phyloP scores from a whole-genome alignment of 495 filamentous ascomycete genomes.

The Margaritispora aquatica region DNA sequence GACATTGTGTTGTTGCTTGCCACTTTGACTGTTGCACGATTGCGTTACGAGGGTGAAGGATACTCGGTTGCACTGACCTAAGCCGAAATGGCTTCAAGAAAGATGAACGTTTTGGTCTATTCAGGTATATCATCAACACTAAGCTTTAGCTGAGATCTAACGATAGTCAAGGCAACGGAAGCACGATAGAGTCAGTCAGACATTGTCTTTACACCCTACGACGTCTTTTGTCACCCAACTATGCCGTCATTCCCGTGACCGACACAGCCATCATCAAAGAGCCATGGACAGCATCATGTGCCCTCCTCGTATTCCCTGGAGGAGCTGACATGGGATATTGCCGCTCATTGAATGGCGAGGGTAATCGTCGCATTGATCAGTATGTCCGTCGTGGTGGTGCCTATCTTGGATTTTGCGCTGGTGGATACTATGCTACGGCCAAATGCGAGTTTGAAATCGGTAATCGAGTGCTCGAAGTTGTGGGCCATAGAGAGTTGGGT shows the following conservation, averaged over 20 bases:
- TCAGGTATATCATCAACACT: conserved; percentile 47
- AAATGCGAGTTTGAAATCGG: conserved; percentile 90
- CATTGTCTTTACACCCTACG: conserved; percentile 86
- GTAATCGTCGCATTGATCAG: conserved; percentile 75
- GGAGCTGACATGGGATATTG: conserved; percentile 95
- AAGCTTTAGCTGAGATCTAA: background rate
- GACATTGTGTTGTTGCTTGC: conserved; percentile 35
- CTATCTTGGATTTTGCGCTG: conserved; percentile 91
- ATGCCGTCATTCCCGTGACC: conserved; percentile 83
- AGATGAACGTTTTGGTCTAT: conserved; percentile 84
- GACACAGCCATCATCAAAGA: conserved; percentile 78
- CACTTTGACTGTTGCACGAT: conserved; percentile 2
- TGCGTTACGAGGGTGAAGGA: background rate
- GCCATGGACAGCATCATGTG: conserved; percentile 84
- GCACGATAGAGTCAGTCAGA: conserved; percentile 79
- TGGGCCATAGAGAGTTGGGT: conserved; percentile 76
- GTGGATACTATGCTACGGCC: conserved; percentile 81
- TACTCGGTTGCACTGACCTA: conserved; percentile 2
- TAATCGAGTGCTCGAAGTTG: conserved; percentile 72
- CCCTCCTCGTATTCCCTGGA: conserved; percentile 85
- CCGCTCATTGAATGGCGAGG: conserved; percentile 76
- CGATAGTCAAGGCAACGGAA: conserved; percentile 60
- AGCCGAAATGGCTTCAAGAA: conserved; percentile 27
- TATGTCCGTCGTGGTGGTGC: conserved; percentile 81
- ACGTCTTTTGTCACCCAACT: conserved; percentile 83